Evolutionary conservation across 345 rosid species (phyloP).

Genomic region (Chamaenerion angustifolium): DNA sequence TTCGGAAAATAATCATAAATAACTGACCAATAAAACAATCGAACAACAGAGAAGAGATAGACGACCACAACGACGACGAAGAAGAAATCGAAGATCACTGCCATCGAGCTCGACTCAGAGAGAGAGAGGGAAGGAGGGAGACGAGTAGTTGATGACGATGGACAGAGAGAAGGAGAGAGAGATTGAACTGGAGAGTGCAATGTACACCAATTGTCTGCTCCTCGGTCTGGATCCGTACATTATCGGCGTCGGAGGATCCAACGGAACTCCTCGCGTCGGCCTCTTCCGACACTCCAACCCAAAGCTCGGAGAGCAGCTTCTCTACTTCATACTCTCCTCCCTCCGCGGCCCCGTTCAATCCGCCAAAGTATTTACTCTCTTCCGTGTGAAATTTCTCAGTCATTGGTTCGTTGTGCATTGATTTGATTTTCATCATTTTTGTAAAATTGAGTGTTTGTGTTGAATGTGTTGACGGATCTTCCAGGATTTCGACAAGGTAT

Average conservation of each 20-base stretch:
- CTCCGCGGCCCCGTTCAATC: conserved; percentile 97
- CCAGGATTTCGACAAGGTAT: conserved; percentile 96
- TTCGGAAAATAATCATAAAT: background rate
- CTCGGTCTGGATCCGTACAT: conserved; percentile 89
- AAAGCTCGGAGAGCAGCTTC: conserved; percentile 97
- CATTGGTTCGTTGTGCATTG: background rate
- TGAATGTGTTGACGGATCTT: conserved; percentile 5
- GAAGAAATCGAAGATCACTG: conserved; percentile 3
- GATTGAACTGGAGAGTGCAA: conserved; percentile 96
- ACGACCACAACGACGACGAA: background rate
- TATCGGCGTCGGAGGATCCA: conserved; percentile 80
- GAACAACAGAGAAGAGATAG: conserved; percentile 8
- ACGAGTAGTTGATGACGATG: conserved; percentile 64
- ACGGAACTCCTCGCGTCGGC: conserved; percentile 77
- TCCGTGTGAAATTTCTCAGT: background rate
- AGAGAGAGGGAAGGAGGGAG: conserved; percentile 8
- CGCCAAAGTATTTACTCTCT: conserved; percentile 45
- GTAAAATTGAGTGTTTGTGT: background rate
- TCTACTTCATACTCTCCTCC: conserved; percentile 92
- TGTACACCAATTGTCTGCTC: conserved; percentile 93
- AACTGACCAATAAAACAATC: conserved; percentile 2
- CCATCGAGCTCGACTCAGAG: conserved; percentile 3
- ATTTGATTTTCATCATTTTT: background rate
- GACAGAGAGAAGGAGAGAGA: conserved; percentile 99
- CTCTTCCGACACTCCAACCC: conserved; percentile 98